phyloP scores from a whole-genome alignment of 2,329 filamentous ascomycete genomes.

The Colletotrichum cereale region DNA sequence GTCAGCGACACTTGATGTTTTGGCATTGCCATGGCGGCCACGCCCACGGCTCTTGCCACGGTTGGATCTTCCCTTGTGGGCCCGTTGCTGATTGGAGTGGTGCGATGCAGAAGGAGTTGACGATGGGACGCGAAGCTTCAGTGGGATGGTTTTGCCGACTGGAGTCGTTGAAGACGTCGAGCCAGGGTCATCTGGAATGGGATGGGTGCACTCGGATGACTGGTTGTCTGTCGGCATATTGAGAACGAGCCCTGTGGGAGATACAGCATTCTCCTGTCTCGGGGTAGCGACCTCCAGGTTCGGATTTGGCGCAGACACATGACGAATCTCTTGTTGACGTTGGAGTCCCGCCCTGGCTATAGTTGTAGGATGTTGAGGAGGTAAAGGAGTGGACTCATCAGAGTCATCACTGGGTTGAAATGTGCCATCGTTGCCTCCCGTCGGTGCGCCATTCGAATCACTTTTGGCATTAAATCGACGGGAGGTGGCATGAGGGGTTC shows the following conservation, averaged over 20 bases:
- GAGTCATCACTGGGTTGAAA: neutral
- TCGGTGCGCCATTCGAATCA: constrained; percentile 19
- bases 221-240: constrained; percentile 1
- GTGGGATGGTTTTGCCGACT: neutral
- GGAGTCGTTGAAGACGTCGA: neutral
- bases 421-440: neutral
- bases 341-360: neutral
- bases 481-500: constrained; percentile 8
- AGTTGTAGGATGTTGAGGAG: neutral
- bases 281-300: neutral
- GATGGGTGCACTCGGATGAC: neutral
- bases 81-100: constrained; percentile 11
- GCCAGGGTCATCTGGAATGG: neutral
- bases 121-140: neutral
- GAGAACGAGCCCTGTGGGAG: neutral
- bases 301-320: constrained; percentile 13
- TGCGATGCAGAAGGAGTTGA: constrained; percentile 2
- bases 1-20: neutral
- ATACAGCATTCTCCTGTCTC: neutral
- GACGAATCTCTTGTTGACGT: constrained; percentile 20
- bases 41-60: constrained; percentile 26
- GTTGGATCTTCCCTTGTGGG: constrained; percentile 1
- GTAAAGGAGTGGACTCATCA: constrained; percentile 4
- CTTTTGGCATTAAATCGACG: constrained; percentile 34
- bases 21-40: constrained; percentile 18